Evolutionary conservation across 768 basidiomycete genomes (phyloP), one percentile per base, ranked within the genome.

Genomic region (Agaricus sinodeliciosus): DNA sequence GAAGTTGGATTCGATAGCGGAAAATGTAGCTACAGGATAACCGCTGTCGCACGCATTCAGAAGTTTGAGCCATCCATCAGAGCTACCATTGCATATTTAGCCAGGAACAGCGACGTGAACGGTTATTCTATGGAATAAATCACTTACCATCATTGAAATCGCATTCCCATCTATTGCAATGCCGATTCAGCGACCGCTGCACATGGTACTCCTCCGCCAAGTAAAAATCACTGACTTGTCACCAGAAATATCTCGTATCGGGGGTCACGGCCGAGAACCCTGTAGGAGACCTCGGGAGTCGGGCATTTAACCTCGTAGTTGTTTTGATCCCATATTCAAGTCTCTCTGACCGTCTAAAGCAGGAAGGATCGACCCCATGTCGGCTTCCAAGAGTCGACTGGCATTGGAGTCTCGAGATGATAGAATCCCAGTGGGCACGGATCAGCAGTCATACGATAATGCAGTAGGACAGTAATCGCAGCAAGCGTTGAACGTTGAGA

Each of bases 101-200:
- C 36, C 16, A 13, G 22, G 8, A 27, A 25, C 22, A 11, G 37
- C 25, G 8, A 9, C 27, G 11, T 16, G 19, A 35, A 11, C 31
- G 31, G 31, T 9, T 8, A 40, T 8, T 11, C 11, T 26, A 47
- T 31, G 39, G 31, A 22, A n/a, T 25, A 22, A 22, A 15, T 19
- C 56, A 58, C 69, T 16, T 42, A 82, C 82, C 77, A 62, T 85
- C 84, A 51, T 84, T 86, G 54, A 68, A 82, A 56, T 87, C 85
- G 1, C 39, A 19, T 72, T 12, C 3, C 68, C 72, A 39, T 64
- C 60, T 0, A 61, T 72, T 57, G 69, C 59, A 9, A 87, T 9
- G 81, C 85, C 69, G 77, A 86, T 59, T 87, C 84, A 0, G 85
- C 86, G 34, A 87, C 68, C 1, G 78, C 76, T 9, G 80, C 84